Conservation (phyloP, 2,329 filamentous ascomycete species). For the Penicillium hesseltinei region DNA sequence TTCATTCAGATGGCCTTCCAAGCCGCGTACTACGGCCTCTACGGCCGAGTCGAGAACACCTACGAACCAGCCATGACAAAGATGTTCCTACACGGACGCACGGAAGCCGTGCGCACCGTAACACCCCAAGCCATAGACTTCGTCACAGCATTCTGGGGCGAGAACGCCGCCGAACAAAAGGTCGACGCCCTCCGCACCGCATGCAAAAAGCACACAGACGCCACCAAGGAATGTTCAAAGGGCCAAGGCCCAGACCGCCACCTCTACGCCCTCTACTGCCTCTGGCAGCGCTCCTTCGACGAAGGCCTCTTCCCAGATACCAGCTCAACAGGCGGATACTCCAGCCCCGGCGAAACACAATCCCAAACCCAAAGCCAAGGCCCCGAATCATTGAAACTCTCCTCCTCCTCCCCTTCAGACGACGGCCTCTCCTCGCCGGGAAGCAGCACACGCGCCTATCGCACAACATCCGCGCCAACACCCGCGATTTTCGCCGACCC, state of each 20-base stretch:
- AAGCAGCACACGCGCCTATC: constrained; percentile 57
- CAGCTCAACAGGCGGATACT: constrained; percentile 63
- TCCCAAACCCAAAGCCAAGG: constrained; percentile 5
- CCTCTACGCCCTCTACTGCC: constrained; percentile 86
- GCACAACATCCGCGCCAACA: constrained; percentile 44
- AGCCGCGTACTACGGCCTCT: constrained; percentile 94
- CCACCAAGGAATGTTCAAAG: constrained; percentile 82
- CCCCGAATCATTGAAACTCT: constrained; percentile 28
- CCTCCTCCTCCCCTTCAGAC: constrained; percentile 30
- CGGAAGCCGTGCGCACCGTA: constrained; percentile 86
- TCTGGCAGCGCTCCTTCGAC: constrained; percentile 89
- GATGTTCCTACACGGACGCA: constrained; percentile 85
- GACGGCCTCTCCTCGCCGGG: constrained; percentile 40
- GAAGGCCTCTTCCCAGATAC: constrained; percentile 56
- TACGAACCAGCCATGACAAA: constrained; percentile 99
- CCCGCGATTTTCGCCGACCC: constrained; percentile 81
- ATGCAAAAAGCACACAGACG: constrained; percentile 75
- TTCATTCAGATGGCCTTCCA: constrained; percentile 99
- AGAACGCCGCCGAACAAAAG: constrained; percentile 78
- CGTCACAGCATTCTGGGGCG: constrained; percentile 90
- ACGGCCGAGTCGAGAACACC: constrained; percentile 88
- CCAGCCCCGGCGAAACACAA: constrained; percentile 52
- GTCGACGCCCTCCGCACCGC: constrained; percentile 81
- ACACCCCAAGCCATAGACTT: constrained; percentile 82
- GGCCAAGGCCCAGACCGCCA: constrained; percentile 90